Base-by-base conservation (phyloP, 2,329 filamentous ascomycete species). In the Ceratocystiopsis minuta region DNA sequence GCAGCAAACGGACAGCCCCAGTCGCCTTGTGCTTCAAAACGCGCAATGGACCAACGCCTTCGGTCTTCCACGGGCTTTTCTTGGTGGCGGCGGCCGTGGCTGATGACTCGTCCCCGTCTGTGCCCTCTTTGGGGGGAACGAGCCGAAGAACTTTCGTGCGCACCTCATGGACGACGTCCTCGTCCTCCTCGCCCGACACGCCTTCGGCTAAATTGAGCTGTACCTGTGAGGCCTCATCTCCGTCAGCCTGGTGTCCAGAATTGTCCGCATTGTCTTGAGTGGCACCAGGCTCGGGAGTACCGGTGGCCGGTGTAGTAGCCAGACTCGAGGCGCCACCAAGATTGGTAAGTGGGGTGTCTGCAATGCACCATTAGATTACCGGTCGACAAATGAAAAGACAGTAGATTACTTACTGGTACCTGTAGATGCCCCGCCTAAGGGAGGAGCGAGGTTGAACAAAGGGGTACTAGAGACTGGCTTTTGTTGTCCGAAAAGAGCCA, bases 21-120 rank as follows among this genome's bases (percentile, higher is more conserved):
- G 75, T 82, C 15, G 68, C 66, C 55, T 82, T 80, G 61, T 88
- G 70, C 58, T 80, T 79, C 46, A 92, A 64, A 14, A 93, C 55
- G 34, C 80, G 77, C 41, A 87, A 61, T 12, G 73, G 69, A 0
- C 85, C 85, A 9, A 83, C 63, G 37, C 83, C 84, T 55, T 79
- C 72, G 1, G 69, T 75, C 28, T 67, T 62, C 81, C 81, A 92
- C 2, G 68, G 65, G 41, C 64, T 71, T 52, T 68, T 33, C 35
- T 58, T 61, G 18, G 52, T 46, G 4, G 52, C 55, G 20, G 63
- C 62, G n/a, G n/a, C n/a, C n/a, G n/a, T n/a, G n/a, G n/a, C n/a
- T n/a, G n/a, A n/a, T n/a, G n/a, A n/a, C n/a, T 64, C 60, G 20
- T 66, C 63, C 14, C 60, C 58, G 14, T 67, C 67, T 17, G 54